Base-by-base conservation (phyloP, 2,329 filamentous ascomycete species). In the Chaetomium sp. region DNA sequence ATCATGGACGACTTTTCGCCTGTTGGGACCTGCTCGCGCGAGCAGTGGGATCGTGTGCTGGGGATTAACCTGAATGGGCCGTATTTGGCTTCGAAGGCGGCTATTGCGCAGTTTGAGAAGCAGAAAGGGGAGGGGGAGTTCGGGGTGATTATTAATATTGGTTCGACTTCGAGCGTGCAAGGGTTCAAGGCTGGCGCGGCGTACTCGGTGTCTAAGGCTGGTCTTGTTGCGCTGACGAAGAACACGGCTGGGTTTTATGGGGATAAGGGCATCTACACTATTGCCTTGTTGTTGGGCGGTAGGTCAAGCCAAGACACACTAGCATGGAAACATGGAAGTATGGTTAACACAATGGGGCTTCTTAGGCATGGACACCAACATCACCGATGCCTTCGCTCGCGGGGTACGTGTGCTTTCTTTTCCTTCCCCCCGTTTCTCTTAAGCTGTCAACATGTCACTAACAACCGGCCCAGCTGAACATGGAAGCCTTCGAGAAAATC, bases 191-290 rank as follows among this genome's bases (percentile, higher is more conserved):
- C 57, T 43, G 65, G 65, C 41, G 60, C 50, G n/a, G 66, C 66
- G 6, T 67, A 68, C 59, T 63, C 64, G 8, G 65, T 62, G 5
- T 66, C 64, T 54, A 68, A 68, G 61, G 53, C 63, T 44, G 63
- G 54, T n/a, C 43, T 65, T 52, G 14, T 67, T 53, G 57, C 60
- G 38, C 52, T 69, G 55, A 80, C 78, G 11, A 79, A 78, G 66
- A 84, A 79, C 67, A 84, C 79, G 11, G 80, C 80, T 2, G 72
- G 75, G 0, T 79, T 73, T 62, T 85, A 85, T 62, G 75, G 74
- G 1, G 68, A 70, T 35, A 76, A 77, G 67, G 79, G 79, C 32
- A 79, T 85, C 57, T 73, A 75, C 49, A 74, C 72, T 59, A 73
- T 81, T 37, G 75, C 74, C 1, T 66, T 83, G 56, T 67, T 80